phyloP scores from a whole-genome alignment of 2,329 filamentous ascomycete genomes.

The Alternaria sp. region DNA sequence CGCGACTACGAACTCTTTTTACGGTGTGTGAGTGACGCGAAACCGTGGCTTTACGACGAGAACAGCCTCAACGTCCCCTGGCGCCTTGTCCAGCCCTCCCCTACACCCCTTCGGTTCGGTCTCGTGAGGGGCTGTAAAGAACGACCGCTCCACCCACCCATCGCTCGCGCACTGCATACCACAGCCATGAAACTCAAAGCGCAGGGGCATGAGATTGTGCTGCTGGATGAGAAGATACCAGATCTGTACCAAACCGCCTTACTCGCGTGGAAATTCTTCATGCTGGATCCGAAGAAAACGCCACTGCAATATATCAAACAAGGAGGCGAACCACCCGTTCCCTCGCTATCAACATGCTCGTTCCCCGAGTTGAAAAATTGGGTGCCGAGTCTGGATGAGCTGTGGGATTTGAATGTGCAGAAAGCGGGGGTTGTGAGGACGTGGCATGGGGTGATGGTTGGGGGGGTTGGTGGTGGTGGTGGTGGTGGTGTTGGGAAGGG shows the following conservation, averaged over 20 bases:
- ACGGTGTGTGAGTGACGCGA: constrained; percentile 47
- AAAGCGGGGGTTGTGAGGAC: constrained; percentile 42
- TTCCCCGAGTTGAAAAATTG: constrained; percentile 43
- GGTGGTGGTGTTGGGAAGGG: no score
- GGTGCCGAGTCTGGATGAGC: constrained; percentile 46
- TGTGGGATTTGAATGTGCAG: constrained; percentile 53
- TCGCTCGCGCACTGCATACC: constrained; percentile 53
- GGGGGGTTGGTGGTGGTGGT: no score
- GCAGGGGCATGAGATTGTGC: constrained; percentile 54
- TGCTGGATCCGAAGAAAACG: constrained; percentile 47
- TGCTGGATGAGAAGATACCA: constrained; percentile 36
- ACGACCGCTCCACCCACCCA: constrained; percentile 59
- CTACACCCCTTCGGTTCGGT: constrained; percentile 54
- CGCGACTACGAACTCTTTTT: constrained; percentile 53
- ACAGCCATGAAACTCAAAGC: constrained; percentile 49
- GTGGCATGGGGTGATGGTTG: constrained; percentile 52
- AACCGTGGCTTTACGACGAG: constrained; percentile 56
- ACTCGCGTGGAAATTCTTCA: constrained; percentile 53
- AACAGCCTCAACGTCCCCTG: constrained; percentile 55
- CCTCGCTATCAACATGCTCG: constrained; percentile 46
- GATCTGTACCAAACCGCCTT: constrained; percentile 41
- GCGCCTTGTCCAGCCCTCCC: constrained; percentile 40
- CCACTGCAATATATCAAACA: constrained; percentile 41
- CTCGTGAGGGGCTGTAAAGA: constrained; percentile 56
- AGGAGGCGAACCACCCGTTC: constrained; percentile 54